Base-by-base conservation (phyloP, 345 rosid genomes). In the Gossypium australe region DNA sequence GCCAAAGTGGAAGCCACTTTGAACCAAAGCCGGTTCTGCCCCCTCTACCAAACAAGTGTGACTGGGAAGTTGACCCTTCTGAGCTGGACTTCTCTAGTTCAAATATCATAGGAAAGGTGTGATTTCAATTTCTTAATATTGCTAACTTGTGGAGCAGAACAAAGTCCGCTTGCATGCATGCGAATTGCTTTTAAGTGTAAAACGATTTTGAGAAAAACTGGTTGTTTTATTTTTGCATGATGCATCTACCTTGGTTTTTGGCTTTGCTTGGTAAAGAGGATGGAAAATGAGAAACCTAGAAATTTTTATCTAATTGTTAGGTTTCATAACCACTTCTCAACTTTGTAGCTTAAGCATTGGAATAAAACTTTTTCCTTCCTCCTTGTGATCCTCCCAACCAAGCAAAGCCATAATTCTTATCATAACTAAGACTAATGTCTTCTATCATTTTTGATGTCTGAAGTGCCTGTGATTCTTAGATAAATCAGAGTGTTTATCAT, bases 31-130 rank as follows among this genome's bases (percentile, higher is more conserved):
- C 94, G 71, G 98, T 94, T 78, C 87, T 89, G 9, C 98, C 98
- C 29, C 97, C 98, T 34, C 84, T 87, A 75, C 92, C 98, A 43
- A 94, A 94, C 80, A 94, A 94, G 83, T 92, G 98, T 85, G 97
- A 94, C 79, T 92, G 98, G 97, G 98, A 94, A 87, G 87, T 94
- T 67, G 98, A 94, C 43, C 98, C 97, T 25, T 78, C 95, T 48
- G 98, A 94, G 87, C 85, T 94, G 55, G 97, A 92, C 81, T 94
- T 94, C 81, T 87, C 97, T 9, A 90, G 80, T 78, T 87, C 93
- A 1, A 69, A 79, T 1, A 86, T 82, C 72, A 94, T 92, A 55
- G 97, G 98, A 80, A 94, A 92, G 98, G 98, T 92, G 75, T 69
- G 80, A 44, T 62, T 62, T 62, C n/a, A 52, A 34, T 57, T 70